phyloP scores from a whole-genome alignment of 192 early-diverging fungal species.

The Coemansia asiatica region DNA sequence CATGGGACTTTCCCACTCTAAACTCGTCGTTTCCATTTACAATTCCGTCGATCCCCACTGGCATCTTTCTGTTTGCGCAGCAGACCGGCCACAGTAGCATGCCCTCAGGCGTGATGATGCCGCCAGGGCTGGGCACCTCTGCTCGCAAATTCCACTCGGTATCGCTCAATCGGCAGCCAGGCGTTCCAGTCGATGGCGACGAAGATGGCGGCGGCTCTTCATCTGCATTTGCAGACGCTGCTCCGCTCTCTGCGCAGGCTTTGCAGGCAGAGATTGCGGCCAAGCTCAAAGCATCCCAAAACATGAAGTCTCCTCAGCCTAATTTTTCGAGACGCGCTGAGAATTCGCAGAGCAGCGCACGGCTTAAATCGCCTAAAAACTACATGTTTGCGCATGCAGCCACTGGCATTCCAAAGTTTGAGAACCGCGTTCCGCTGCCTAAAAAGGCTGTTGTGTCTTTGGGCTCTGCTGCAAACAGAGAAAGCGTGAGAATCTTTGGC shows the following conservation, averaged over 20 bases:
- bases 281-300: neutral
- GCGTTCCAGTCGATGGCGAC: constrained; percentile 31
- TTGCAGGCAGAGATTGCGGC: constrained; percentile 15
- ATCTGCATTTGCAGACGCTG: constrained; percentile 14
- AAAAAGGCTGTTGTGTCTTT: constrained; percentile 3
- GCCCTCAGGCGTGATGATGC: constrained; percentile 47
- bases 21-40: constrained; percentile 54
- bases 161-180: constrained; percentile 45
- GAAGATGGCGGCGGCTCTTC: constrained; percentile 8
- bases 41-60: constrained; percentile 44
- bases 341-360: constrained; percentile 3
- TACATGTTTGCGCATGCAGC: constrained; percentile 65
- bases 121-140: constrained; percentile 44
- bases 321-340: constrained; percentile 27
- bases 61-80: constrained; percentile 31
- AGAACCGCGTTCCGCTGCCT: constrained; percentile 31
- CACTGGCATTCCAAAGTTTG: constrained; percentile 59
- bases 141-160: constrained; percentile 55
- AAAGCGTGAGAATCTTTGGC: neutral
- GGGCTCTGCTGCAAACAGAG: neutral
- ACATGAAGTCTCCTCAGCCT: constrained; percentile 4
- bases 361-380: constrained; percentile 35
- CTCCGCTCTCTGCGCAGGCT: constrained; percentile 27
- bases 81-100: constrained; percentile 21
- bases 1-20: constrained; percentile 53